Percentiles rank a stretch among this genome's conserved stretches.
Evolutionary conservation across 768 basidiomycete species (phyloP).

Genomic region (Termitomyces sp.): DNA sequence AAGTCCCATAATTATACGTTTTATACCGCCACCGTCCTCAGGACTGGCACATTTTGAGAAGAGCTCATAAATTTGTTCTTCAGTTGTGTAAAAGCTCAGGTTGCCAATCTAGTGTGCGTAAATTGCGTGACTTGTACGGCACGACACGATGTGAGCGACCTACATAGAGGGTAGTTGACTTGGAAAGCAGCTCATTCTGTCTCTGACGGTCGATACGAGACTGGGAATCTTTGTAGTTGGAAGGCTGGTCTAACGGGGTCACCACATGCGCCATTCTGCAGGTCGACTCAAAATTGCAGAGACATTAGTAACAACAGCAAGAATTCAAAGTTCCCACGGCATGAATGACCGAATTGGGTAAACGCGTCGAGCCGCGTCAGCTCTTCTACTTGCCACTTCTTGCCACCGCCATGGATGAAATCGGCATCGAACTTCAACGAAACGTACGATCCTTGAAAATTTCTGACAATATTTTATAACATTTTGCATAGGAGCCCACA

Average conservation of each 20-base stretch:
- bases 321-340: slow-evolving; percentile 33
- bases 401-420: slow-evolving; percentile 71
- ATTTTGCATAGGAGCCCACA: slow-evolving; percentile 68
- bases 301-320: background rate
- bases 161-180: slow-evolving; percentile 90
- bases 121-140: slow-evolving; percentile 11
- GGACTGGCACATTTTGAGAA: slow-evolving; percentile 88
- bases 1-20: slow-evolving; percentile 92
- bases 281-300: slow-evolving; percentile 6
- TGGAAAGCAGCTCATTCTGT: slow-evolving; percentile 77
- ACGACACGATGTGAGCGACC: slow-evolving; percentile 30
- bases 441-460: slow-evolving; percentile 46
- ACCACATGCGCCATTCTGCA: slow-evolving; percentile 82
- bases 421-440: slow-evolving; percentile 80
- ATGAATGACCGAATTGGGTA: slow-evolving; percentile 27
- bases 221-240: slow-evolving; percentile 96
- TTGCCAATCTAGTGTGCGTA: slow-evolving; percentile 67
- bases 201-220: slow-evolving; percentile 70
- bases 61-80: slow-evolving; percentile 93
- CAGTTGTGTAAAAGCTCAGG: slow-evolving; percentile 91
- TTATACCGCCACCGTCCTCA: slow-evolving; percentile 86
- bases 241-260: slow-evolving; percentile 83
- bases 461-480: background rate
- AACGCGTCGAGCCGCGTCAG: slow-evolving; percentile 50
- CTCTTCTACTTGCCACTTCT: slow-evolving; percentile 25